These are phyloP conservation scores for Sporothrix humicola DNA, from an alignment of 2,329 filamentous ascomycete species.

Conservation along the genomic window DNA sequence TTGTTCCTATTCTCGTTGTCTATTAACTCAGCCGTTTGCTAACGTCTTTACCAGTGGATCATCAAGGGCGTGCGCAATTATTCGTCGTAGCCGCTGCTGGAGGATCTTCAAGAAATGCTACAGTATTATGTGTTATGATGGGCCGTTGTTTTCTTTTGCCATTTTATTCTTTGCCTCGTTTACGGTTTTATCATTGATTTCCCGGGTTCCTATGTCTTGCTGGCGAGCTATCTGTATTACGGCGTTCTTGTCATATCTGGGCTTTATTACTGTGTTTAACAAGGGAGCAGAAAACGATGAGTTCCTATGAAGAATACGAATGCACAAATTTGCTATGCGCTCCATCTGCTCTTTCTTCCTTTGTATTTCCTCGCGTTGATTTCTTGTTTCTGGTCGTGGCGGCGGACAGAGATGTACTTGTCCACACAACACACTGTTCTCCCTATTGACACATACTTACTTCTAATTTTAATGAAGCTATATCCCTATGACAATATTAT, in stretches of 20 bases:
- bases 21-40: neutral
- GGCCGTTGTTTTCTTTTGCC: neutral
- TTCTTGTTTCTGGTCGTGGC: no score
- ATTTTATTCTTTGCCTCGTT: neutral
- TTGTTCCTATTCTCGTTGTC: slow-evolving; percentile 30
- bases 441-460: no score
- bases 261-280: neutral
- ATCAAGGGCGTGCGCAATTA: slow-evolving; percentile 60
- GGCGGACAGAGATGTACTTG: no score
- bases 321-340: neutral
- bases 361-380: no score
- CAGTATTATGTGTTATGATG: neutral
- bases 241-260: neutral
- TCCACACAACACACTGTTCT: no score
- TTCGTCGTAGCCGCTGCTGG: slow-evolving; percentile 27
- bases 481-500: no score
- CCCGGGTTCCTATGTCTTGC: neutral
- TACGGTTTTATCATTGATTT: neutral
- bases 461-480: no score
- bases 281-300: neutral
- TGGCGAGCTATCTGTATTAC: slow-evolving; percentile 1
- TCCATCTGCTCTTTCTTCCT: no score
- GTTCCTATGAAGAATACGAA: slow-evolving; percentile 5
- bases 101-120: neutral
- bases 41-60: slow-evolving; percentile 61